These are phyloP conservation scores for Yamadazyma laniorum DNA, from an alignment of 805 yeast genomes.

Conservation along the genomic window DNA sequence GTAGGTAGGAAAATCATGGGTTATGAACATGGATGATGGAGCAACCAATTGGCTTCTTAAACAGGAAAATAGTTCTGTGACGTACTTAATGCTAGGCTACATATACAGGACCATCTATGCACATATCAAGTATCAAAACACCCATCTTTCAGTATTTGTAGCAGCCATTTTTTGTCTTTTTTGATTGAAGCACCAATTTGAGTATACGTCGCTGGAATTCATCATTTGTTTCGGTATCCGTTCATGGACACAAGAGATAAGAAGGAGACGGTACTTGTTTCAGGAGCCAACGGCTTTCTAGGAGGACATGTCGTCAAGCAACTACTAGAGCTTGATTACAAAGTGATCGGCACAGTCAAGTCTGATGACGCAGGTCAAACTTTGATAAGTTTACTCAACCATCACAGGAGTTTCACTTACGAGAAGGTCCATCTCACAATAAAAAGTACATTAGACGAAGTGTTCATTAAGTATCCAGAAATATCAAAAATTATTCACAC, in stretches of 20 bases:
- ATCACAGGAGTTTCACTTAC: constrained; percentile 11
- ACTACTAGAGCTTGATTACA: constrained; percentile 37
- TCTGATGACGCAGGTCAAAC: constrained; percentile 40
- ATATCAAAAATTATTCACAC: constrained; percentile 24
- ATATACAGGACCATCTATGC: too few relatives aligned
- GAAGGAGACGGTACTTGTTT: constrained; percentile 36
- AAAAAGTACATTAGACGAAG: constrained; percentile 23
- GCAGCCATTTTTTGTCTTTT: too few relatives aligned
- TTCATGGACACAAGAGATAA: neutral
- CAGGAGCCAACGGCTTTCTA: constrained; percentile 57
- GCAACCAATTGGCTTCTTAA: too few relatives aligned
- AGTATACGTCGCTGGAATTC: too few relatives aligned
- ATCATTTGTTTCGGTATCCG: neutral
- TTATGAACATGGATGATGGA: too few relatives aligned
- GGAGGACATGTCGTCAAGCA: constrained; percentile 48
- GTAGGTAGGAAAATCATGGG: too few relatives aligned
- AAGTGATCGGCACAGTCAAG: constrained; percentile 52
- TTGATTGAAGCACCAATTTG: too few relatives aligned
- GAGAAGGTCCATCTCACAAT: constrained; percentile 18
- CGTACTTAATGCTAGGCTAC: too few relatives aligned
- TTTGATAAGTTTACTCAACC: constrained; percentile 17
- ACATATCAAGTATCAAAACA: too few relatives aligned
- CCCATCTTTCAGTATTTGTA: too few relatives aligned
- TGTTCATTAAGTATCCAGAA: constrained; percentile 23
- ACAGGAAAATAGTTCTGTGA: too few relatives aligned